Conservation (phyloP, 164 flowering plant species). For the Echeveria elegans region DNA sequence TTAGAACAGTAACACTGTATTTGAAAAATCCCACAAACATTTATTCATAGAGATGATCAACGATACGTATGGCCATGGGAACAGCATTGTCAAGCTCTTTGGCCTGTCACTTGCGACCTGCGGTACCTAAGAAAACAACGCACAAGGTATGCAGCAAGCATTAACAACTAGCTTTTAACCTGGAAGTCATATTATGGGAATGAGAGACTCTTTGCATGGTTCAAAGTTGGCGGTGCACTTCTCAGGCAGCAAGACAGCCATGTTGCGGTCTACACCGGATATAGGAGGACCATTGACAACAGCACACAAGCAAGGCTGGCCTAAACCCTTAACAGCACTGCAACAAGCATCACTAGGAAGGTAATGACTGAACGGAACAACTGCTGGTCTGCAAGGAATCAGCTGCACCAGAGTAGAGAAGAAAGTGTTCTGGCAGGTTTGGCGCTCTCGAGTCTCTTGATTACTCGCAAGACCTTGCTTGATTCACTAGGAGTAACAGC, state of each 20-base stretch:
- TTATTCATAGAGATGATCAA: constrained; percentile 1
- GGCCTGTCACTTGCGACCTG: background rate
- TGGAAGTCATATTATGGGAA: background rate
- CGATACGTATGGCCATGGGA: background rate
- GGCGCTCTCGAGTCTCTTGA: constrained; percentile 4
- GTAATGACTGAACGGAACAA: constrained; percentile 59
- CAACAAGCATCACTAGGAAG: constrained; percentile 78
- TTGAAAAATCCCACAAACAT: constrained; percentile 1
- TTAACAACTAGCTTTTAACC: background rate
- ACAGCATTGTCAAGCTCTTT: background rate
- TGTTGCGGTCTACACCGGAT: constrained; percentile 66
- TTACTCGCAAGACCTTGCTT: constrained; percentile 21
- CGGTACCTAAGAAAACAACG: background rate
- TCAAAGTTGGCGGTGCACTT: constrained; percentile 66
- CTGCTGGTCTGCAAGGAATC: constrained; percentile 80
- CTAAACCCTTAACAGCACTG: constrained; percentile 49
- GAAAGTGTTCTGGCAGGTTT: constrained; percentile 58
- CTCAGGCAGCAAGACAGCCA: constrained; percentile 71
- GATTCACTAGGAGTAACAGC: constrained; percentile 21
- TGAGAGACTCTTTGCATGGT: constrained; percentile 38
- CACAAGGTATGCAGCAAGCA: background rate
- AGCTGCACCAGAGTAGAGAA: constrained; percentile 68
- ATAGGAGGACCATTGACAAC: constrained; percentile 81
- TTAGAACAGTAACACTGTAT: background rate
- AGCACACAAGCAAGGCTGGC: constrained; percentile 77